phyloP scores from a whole-genome alignment of 2,329 filamentous ascomycete species.

The Cadophora sp. region DNA sequence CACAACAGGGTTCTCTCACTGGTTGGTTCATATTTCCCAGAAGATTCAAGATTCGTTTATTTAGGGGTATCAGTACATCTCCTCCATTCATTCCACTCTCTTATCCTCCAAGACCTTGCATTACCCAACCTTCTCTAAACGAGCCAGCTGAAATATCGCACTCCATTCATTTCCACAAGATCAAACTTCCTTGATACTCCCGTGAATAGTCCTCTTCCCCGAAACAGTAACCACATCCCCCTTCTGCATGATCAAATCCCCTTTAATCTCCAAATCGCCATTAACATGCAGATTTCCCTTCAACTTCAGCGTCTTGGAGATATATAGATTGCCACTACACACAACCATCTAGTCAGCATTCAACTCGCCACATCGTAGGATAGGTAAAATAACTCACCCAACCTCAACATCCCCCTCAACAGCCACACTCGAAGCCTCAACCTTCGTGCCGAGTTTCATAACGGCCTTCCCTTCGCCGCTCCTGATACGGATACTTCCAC shows the following conservation, averaged over 20 bases:
- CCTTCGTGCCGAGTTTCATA: slow-evolving; percentile 30
- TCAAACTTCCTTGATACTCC: slow-evolving; percentile 29
- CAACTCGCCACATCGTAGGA: neutral
- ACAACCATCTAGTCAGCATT: slow-evolving; percentile 10
- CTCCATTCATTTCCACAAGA: neutral
- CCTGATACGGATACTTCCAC: slow-evolving; percentile 31
- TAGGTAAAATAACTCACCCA: slow-evolving; percentile 5
- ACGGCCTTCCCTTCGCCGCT: slow-evolving; percentile 9
- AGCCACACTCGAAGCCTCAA: slow-evolving; percentile 14
- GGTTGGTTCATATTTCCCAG: too few species aligned
- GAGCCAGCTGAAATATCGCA: too few species aligned
- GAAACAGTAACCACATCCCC: slow-evolving; percentile 34
- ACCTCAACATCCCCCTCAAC: slow-evolving; percentile 34
- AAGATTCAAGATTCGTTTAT: too few species aligned
- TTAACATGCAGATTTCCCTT: slow-evolving; percentile 34
- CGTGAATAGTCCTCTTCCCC: slow-evolving; percentile 39
- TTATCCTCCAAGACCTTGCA: too few species aligned
- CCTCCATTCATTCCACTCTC: too few species aligned
- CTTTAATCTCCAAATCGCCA: slow-evolving; percentile 37
- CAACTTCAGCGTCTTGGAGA: slow-evolving; percentile 28
- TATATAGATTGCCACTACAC: slow-evolving; percentile 27
- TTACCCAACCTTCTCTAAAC: too few species aligned
- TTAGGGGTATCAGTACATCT: too few species aligned
- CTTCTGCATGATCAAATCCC: slow-evolving; percentile 29
- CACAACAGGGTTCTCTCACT: too few species aligned